Conservation (phyloP, 257 asterid genomes). For the Scutellaria baicalensis region DNA sequence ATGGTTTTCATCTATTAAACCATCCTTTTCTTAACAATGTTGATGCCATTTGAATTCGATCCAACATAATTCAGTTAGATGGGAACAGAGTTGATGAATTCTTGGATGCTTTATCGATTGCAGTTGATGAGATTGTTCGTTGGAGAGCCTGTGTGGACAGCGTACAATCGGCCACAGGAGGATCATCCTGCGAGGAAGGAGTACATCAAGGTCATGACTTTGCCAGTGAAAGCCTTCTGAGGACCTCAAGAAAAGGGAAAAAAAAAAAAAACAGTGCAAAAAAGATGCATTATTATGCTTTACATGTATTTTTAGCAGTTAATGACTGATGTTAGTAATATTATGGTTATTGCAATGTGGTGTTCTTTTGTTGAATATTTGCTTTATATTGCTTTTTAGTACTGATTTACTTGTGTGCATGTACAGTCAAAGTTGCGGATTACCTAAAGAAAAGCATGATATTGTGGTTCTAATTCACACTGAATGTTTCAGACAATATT, state of each 20-base stretch:
- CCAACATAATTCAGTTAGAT: background rate
- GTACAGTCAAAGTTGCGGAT: background rate
- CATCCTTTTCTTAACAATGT: background rate
- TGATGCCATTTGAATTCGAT: background rate
- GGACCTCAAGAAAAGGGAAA: background rate
- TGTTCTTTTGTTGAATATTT: background rate
- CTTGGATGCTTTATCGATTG: background rate
- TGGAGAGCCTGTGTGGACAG: constrained; percentile 89
- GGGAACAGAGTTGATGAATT: background rate
- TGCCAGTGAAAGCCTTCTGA: constrained; percentile 46
- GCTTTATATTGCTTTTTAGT: background rate
- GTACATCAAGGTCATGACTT: constrained; percentile 31
- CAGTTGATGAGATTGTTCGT: constrained; percentile 85
- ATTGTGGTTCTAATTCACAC: too few species aligned
- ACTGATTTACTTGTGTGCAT: background rate
- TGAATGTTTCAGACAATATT: too few species aligned
- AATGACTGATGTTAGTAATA: background rate
- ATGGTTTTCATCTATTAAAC: background rate
- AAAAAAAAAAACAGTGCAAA: too few species aligned
- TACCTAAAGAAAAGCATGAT: too few species aligned
- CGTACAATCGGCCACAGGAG: constrained; percentile 78
- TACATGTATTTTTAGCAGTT: background rate
- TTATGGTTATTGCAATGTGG: background rate
- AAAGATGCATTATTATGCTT: background rate
- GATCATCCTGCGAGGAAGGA: constrained; percentile 64